These are phyloP conservation scores for Tuber borchii DNA, from an alignment of 495 filamentous ascomycete species.

Conservation along the genomic window DNA sequence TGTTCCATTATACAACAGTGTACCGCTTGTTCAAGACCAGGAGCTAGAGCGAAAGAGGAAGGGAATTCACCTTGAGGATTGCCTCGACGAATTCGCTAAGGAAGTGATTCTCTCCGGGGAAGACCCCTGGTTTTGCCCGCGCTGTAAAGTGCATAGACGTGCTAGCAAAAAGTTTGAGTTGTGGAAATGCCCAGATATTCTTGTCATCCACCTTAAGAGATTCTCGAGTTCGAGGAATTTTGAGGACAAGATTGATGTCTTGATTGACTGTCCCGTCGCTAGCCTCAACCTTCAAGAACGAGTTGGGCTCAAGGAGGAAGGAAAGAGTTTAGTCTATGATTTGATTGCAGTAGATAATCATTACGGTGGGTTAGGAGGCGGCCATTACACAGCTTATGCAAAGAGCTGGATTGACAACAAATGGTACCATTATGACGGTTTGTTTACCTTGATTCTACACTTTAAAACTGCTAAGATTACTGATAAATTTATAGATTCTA, in stretches of 20 bases:
- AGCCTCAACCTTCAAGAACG: slow-evolving; percentile 71
- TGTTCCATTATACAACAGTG: slow-evolving; percentile 47
- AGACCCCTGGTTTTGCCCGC: slow-evolving; percentile 93
- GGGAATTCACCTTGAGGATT: slow-evolving; percentile 81
- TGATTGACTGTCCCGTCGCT: slow-evolving; percentile 89
- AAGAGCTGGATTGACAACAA: slow-evolving; percentile 78
- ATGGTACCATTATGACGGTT: slow-evolving; percentile 97
- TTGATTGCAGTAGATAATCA: slow-evolving; percentile 93
- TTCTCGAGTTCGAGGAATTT: slow-evolving; percentile 72
- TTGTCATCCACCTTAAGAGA: slow-evolving; percentile 90
- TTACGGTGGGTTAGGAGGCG: slow-evolving; percentile 82
- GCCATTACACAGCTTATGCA: slow-evolving; percentile 90
- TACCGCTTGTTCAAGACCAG: slow-evolving; percentile 56
- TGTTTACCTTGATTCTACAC: slow-evolving; percentile 39
- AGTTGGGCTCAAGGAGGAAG: slow-evolving; percentile 68
- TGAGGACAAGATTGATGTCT: slow-evolving; percentile 80
- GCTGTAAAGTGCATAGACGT: slow-evolving; percentile 85
- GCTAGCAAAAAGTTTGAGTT: slow-evolving; percentile 94
- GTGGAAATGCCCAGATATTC: slow-evolving; percentile 91
- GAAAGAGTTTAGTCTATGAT: slow-evolving; percentile 78
- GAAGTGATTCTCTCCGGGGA: slow-evolving; percentile 86
- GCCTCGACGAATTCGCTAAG: slow-evolving; percentile 86
- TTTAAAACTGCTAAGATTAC: slow-evolving; percentile 23
- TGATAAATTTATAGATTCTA: slow-evolving; percentile 56
- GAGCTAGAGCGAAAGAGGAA: slow-evolving; percentile 61